Base-by-base conservation (phyloP, 257 asterid species). In the Petrea volubilis region DNA sequence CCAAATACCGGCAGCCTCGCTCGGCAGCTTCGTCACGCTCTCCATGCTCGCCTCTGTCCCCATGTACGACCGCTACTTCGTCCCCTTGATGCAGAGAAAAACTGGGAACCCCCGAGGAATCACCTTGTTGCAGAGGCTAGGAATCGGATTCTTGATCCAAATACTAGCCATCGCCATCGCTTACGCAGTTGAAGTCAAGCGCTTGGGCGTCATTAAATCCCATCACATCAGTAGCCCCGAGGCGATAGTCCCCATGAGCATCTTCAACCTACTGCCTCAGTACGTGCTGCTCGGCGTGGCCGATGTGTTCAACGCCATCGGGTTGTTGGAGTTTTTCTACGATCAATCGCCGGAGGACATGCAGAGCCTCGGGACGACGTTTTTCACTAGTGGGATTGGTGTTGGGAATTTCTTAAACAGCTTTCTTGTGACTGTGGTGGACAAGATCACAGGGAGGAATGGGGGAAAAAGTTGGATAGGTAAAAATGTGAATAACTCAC, bases 381-480 rank as follows among this genome's bases (percentile, higher is more conserved):
- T 86, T 64, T 92, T 92, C 78, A 92, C 97, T 0, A 92, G 96
- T 36, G 97, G 95, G 29, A 86, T 92, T 7, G 97, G 96, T 0
- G 79, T 92, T 0, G 97, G 97, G 75, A 92, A 92, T 18, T 92
- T 92, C 82, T 82, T 89, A 80, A 92, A 92, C 28, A 89, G 97
- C 77, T 83, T 89, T 23, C 78, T 92, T 10, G 92, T 91, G 77
- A 91, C 96, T 0, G 51, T 89, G 80, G 95, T 89, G 53, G 95
- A 89, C 66, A 79, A 83, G 60, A 65, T 84, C 20, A 84, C 93
- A 0, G 91, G 93, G 61, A 76, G 80, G 12, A 36, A 71, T 10
- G 91, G 87, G 2, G 85, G 86, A 66, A 91, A 83, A 74, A 87
- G 93, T 31, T 92, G 97, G 97, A 92, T 92, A n/a, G 95, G 95